Base-by-base conservation (phyloP, 768 basidiomycete genomes). In the Suillus subluteus region DNA sequence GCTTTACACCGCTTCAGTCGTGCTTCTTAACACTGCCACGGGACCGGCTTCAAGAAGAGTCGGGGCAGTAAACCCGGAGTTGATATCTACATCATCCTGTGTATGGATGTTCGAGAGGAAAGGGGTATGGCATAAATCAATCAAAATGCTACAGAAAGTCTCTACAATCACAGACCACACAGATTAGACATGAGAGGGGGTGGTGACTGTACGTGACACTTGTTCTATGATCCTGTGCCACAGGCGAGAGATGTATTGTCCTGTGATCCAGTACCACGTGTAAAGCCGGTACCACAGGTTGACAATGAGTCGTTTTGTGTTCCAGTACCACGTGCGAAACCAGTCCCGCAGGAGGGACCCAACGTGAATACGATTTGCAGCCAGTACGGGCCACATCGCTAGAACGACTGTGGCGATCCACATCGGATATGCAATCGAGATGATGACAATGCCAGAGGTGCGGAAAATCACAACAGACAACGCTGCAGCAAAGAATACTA, bases 391-490 rank as follows among this genome's bases (percentile, higher is more conserved):
- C 62, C 62, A 66, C 41, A 8, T 52, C 21, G 38, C 41, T n/a
- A 66, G 62, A 6, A 63, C n/a, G 46, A 55, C 7, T 35, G 55
- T 18, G 8, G 30, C 21, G n/a, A 21, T n/a, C 65, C 62, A 66
- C 16, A 40, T 26, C 6, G 65, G 65, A 23, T 40, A 66, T 4
- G 66, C 46, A 8, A 70, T n/a, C 32, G 66, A 50, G 16, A 70
- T 70, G 4, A 72, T 68, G 5, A 63, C n/a, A 18, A 41, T 18
- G 15, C 56, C 68, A 35, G 69, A 69, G 15, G 67, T 62, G 32
- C 67, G 56, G 66, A 78, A 73, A 64, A 76, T 79, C 18, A 69
- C 66, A 21, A 70, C 26, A 6, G 70, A 67, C 62, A 80, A 69
- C 3, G 75, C 72, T 2, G 63, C 62, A 6, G 75, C n/a, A 68